A percentile compares a stretch with the other conserved stretches of the same genome.
phyloP scores from a whole-genome alignment of 2,329 filamentous ascomycete species.

The Aureobasidium melanogenum region DNA sequence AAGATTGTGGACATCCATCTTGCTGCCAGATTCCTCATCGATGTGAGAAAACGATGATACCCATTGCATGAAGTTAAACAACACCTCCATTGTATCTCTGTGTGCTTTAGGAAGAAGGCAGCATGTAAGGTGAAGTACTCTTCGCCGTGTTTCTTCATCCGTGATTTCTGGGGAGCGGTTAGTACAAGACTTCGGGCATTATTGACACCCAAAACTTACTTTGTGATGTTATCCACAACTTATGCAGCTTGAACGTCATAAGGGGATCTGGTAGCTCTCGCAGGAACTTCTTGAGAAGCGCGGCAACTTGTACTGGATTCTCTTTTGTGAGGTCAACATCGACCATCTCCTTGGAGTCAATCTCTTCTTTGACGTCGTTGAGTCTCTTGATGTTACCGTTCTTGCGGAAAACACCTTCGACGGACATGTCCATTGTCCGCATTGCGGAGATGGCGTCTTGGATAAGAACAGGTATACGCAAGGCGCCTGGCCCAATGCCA shows the following conservation, averaged over 20 bases:
- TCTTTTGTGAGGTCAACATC: conserved; percentile 79
- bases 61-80: conserved; percentile 97
- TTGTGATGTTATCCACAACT: conserved; percentile 80
- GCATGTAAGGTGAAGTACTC: conserved; percentile 81
- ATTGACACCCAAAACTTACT: conserved; percentile 40
- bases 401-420: conserved; percentile 97
- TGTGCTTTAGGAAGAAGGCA: conserved; percentile 89
- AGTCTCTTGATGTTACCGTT: conserved; percentile 97
- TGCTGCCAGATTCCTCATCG: conserved; percentile 92
- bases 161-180: conserved; percentile 50
- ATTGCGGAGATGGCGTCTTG: conserved; percentile 91
- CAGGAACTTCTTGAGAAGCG: conserved; percentile 88
- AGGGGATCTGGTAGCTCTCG: conserved; percentile 90
- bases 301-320: conserved; percentile 86
- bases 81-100: conserved; percentile 85
- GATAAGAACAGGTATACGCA: conserved; percentile 88
- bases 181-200: conserved; percentile 13
- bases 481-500: conserved; percentile 81
- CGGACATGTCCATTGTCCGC: conserved; percentile 97
- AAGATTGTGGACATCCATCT: conserved; percentile 98
- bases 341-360: conserved; percentile 79
- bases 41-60: conserved; percentile 94
- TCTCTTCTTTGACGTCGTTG: conserved; percentile 73
- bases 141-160: conserved; percentile 71
- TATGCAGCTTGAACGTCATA: conserved; percentile 89